phyloP scores from a whole-genome alignment of 2,329 filamentous ascomycete genomes.

The Fusarium sp. region DNA sequence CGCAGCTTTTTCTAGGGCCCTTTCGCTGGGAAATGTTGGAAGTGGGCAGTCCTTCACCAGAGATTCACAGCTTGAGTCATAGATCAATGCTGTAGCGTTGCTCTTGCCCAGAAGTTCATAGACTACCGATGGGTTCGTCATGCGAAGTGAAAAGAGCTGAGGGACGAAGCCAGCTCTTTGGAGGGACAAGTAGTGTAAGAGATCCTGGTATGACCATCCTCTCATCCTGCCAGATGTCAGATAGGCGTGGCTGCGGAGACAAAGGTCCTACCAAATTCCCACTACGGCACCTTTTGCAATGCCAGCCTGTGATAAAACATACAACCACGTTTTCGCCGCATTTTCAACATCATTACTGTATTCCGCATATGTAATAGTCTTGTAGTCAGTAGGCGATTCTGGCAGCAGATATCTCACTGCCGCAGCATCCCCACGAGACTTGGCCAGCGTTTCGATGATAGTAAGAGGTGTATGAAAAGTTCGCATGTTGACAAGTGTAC shows the following conservation, averaged over 20 bases:
- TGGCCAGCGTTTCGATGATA: not conserved
- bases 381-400: fast-evolving
- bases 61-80: not conserved
- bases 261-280: not conserved
- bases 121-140: not conserved
- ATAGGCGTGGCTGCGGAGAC: fast-evolving
- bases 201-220: conserved; percentile 2
- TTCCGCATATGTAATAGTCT: not conserved
- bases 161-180: not conserved
- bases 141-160: not conserved
- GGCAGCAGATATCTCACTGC: not conserved
- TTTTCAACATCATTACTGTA: not conserved
- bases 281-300: not conserved
- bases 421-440: not conserved
- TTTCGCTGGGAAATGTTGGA: not conserved
- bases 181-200: not conserved
- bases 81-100: not conserved
- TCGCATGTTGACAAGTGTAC: not conserved
- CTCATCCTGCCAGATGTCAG: not conserved
- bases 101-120: not conserved
- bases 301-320: not conserved
- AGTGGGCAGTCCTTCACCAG: not conserved
- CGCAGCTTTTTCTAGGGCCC: fast-evolving
- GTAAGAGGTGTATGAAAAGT: not conserved
- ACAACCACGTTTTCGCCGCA: not conserved